phyloP scores from a whole-genome alignment of 2,329 filamentous ascomycete genomes.

The Didymella glomerata region DNA sequence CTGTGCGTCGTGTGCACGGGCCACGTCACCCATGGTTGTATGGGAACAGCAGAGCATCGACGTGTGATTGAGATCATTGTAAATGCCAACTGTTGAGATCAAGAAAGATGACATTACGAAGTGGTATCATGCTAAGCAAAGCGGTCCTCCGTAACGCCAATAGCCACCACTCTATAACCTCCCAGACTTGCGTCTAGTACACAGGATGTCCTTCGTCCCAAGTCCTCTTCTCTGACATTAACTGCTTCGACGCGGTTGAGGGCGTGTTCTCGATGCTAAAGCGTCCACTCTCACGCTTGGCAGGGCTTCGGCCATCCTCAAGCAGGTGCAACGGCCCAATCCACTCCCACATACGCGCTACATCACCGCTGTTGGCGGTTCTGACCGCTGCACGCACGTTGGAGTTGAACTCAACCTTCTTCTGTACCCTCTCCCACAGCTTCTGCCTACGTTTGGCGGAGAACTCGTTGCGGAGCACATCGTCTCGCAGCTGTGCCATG shows the following conservation, averaged over 20 bases:
- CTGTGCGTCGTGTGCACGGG: background rate
- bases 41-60: background rate
- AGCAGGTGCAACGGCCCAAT: slow-evolving; percentile 66
- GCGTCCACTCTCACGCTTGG: slow-evolving; percentile 43
- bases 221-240: slow-evolving; percentile 42
- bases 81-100: background rate
- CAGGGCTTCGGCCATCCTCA: slow-evolving; percentile 48
- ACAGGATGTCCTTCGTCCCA: slow-evolving; percentile 60
- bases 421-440: slow-evolving; percentile 83
- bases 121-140: slow-evolving; percentile 43
- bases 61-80: background rate
- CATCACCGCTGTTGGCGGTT: slow-evolving; percentile 63
- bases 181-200: slow-evolving; percentile 48
- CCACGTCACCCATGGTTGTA: background rate
- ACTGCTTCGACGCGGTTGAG: slow-evolving; percentile 39
- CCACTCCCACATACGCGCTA: slow-evolving; percentile 74
- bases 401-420: slow-evolving; percentile 89
- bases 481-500: slow-evolving; percentile 88
- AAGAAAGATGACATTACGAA: slow-evolving; percentile 17
- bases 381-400: slow-evolving; percentile 85
- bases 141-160: slow-evolving; percentile 12
- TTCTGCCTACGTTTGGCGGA: slow-evolving; percentile 76
- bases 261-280: slow-evolving; percentile 49
- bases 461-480: slow-evolving; percentile 85
- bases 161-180: slow-evolving; percentile 10